Conservation (phyloP, 441 rosid species). For the Manihot esculenta region DNA sequence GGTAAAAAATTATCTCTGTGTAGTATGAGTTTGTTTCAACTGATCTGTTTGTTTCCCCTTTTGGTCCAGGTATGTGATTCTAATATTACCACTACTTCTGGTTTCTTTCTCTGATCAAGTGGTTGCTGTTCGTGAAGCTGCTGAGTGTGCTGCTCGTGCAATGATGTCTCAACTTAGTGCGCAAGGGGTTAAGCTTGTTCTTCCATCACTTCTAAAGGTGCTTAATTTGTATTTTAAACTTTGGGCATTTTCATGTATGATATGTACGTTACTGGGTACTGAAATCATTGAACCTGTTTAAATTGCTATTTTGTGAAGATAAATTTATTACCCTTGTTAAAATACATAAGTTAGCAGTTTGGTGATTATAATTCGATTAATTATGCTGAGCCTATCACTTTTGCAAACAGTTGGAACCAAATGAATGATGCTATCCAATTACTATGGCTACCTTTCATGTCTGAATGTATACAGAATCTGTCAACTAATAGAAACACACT, state of each 20-base stretch:
- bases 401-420: background rate
- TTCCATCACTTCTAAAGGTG: constrained; percentile 95
- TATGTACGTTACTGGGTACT: background rate
- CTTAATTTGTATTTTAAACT: constrained; percentile 8
- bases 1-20: background rate
- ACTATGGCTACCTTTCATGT: background rate
- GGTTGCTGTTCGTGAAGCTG: constrained; percentile 98
- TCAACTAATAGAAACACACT: background rate
- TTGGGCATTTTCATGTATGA: too few species aligned
- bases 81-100: constrained; percentile 89
- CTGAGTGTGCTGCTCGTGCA: constrained; percentile 98
- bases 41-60: constrained; percentile 11
- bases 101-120: constrained; percentile 99
- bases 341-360: background rate
- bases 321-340: background rate
- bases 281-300: background rate
- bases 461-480: background rate
- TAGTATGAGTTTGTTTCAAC: background rate
- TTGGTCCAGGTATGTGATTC: constrained; percentile 83
- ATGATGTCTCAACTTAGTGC: constrained; percentile 99
- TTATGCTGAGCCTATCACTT: background rate
- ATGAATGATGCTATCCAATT: background rate
- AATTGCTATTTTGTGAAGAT: background rate
- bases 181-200: constrained; percentile 96
- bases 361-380: background rate